Base-by-base conservation (phyloP, 768 basidiomycete species). In the Termitomyces sp. region DNA sequence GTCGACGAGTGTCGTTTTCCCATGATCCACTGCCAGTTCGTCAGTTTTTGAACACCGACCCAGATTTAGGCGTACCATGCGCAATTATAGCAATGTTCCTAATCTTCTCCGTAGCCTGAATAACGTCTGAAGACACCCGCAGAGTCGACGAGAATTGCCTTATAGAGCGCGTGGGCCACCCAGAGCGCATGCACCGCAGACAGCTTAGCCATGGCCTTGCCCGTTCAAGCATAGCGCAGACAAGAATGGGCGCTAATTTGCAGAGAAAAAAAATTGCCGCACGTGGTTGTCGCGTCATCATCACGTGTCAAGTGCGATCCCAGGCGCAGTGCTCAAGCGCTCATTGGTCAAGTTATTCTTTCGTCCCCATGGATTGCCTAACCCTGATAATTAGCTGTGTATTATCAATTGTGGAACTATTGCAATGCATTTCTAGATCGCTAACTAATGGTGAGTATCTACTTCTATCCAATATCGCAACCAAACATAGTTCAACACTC, bases 1-100 rank as follows among this genome's bases (percentile, higher is more conserved):
- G 70, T 80, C 78, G 3, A 80, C 78, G 26, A 80, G 72, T 0
- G 78, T 79, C 0, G 78, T 80, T 69, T 80, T 80, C 12, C 78
- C 78, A 68, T 80, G 78, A 60, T 80, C 78, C 64, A 80, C 78
- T 80, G 10, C 14, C 12, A 35, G 35, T 23, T 15, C 0, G 40
- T 46, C 19, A 50, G 31, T 33, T 33, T 33, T 33, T 10, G 9
- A 8, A 33, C 7, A 9, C 1, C 31, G 1, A 33, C 9, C 1
- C 31, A 33, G 9, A 33, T 9, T 33, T 10, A 45, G 14, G 10
- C 17, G n/a, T 54, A 78, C 79, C 79, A 70, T 79, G 76, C 44
- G 78, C 78, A 60, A 78, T 78, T 40, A 81, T 79, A 42, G 75
- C 75, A 57, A 81, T 74, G 61, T 79, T 78, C 43, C 78, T 72